Evolutionary conservation across 2,329 filamentous ascomycete species (phyloP).

Genomic region (Cladophialophora bantiana): DNA sequence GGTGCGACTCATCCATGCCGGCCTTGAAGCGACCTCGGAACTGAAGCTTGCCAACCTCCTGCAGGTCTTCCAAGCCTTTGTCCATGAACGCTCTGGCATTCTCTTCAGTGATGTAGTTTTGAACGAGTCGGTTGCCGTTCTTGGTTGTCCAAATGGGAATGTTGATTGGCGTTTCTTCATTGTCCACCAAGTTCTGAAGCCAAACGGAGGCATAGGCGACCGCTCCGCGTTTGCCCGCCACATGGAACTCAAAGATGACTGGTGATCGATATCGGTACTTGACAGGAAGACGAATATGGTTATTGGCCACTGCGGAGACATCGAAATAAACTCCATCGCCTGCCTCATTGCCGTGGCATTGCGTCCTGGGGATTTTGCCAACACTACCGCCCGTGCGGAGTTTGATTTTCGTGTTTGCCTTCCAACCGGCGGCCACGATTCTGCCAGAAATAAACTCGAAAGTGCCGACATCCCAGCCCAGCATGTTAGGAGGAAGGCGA

Average conservation of each 20-base stretch:
- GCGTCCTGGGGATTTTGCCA: conserved; percentile 69
- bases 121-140: conserved; percentile 76
- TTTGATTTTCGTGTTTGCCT: conserved; percentile 71
- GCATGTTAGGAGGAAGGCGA: conserved; percentile 78
- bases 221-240: conserved; percentile 70
- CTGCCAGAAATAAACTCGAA: conserved; percentile 82
- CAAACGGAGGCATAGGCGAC: conserved; percentile 82
- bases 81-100: conserved; percentile 69
- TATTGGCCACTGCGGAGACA: conserved; percentile 58
- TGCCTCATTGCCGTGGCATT: conserved; percentile 66
- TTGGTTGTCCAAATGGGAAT: conserved; percentile 90
- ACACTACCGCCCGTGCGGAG: conserved; percentile 85
- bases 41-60: conserved; percentile 79
- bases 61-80: conserved; percentile 76
- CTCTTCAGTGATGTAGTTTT: conserved; percentile 88
- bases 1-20: conserved; percentile 86
- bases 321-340: conserved; percentile 69
- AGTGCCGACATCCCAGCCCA: conserved; percentile 94
- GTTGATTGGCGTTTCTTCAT: conserved; percentile 77
- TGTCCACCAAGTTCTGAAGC: conserved; percentile 84
- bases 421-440: conserved; percentile 67
- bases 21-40: conserved; percentile 87
- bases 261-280: conserved; percentile 90
- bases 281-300: conserved; percentile 78
- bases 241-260: conserved; percentile 84